These are phyloP conservation scores for Hypsizygus ulmarius DNA, from an alignment of 1,284 basidiomycete species.

Conservation along the genomic window DNA sequence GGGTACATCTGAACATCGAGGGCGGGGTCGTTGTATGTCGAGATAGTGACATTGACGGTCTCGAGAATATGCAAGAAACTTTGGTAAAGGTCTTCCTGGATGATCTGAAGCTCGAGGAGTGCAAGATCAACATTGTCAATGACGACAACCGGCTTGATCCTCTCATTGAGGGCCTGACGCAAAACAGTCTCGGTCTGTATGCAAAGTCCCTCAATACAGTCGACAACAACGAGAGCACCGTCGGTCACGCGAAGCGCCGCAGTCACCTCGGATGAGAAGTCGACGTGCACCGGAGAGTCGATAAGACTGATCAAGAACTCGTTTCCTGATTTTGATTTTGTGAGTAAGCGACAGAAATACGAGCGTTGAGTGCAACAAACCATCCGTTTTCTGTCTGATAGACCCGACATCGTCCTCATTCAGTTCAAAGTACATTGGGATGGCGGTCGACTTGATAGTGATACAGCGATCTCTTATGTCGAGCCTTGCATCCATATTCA, in stretches of 20 bases:
- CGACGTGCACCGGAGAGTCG: slow-evolving; percentile 99
- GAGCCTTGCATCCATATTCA: slow-evolving; percentile 95
- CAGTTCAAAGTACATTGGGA: slow-evolving; percentile 99
- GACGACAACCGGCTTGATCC: slow-evolving; percentile 99
- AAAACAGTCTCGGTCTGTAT: slow-evolving; percentile 99
- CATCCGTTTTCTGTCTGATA: slow-evolving; percentile 93
- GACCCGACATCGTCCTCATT: slow-evolving; percentile 82
- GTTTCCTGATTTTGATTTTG: slow-evolving; percentile 53
- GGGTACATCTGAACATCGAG: slow-evolving; percentile 99
- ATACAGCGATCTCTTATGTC: slow-evolving; percentile 99
- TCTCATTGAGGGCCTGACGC: slow-evolving; percentile 95
- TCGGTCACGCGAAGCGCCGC: slow-evolving; percentile 99
- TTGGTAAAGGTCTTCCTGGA: slow-evolving; percentile 97
- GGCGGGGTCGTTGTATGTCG: slow-evolving; percentile 92
- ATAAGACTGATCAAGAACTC: slow-evolving; percentile 99
- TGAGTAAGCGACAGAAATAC: slow-evolving; percentile 21
- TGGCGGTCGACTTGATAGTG: slow-evolving; percentile 99
- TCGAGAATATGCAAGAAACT: slow-evolving; percentile 98
- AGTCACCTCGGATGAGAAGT: slow-evolving; percentile 99
- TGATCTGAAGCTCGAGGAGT: slow-evolving; percentile 96
- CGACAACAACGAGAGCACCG: slow-evolving; percentile 97
- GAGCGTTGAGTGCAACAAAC: neutral
- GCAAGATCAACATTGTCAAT: slow-evolving; percentile 99
- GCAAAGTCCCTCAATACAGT: slow-evolving; percentile 99
- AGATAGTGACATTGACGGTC: slow-evolving; percentile 98